Evolutionary conservation across 805 yeast species (phyloP).

Genomic region (Lipomyces starkeyi): DNA sequence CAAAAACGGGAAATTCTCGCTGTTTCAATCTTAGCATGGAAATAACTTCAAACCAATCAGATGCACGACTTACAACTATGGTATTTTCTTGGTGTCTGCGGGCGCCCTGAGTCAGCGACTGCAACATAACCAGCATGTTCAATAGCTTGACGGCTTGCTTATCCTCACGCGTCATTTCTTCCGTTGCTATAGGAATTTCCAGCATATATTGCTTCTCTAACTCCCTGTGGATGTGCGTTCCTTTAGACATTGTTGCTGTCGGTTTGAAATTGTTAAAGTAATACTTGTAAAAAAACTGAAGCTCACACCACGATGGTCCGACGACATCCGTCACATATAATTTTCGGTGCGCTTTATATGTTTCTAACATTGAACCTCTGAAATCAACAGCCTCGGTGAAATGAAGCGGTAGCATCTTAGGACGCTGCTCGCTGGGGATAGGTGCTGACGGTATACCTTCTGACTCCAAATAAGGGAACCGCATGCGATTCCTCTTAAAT

Average conservation of each 20-base stretch:
- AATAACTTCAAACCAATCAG: too few species aligned
- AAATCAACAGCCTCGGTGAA: constrained; percentile 26
- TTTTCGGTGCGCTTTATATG: constrained; percentile 23
- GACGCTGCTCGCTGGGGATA: constrained; percentile 2
- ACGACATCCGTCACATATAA: constrained; percentile 30
- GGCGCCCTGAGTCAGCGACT: constrained; percentile 19
- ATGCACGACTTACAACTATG: constrained; percentile 9
- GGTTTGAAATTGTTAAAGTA: constrained; percentile 18
- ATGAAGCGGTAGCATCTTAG: constrained; percentile 25
- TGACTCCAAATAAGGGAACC: constrained; percentile 7
- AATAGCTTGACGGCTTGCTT: constrained; percentile 22
- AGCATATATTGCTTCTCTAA: constrained; percentile 23
- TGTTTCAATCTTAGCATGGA: constrained; percentile 4
- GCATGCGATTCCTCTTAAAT: not conserved
- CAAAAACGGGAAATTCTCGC: constrained; percentile 36
- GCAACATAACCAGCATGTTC: constrained; percentile 24
- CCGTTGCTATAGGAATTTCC: constrained; percentile 9
- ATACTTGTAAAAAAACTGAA: constrained; percentile 32
- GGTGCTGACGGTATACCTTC: constrained; percentile 17
- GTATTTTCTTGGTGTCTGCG: constrained; percentile 7
- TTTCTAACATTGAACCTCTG: constrained; percentile 20
- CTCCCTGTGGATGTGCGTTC: constrained; percentile 29
- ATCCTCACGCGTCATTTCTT: constrained; percentile 24
- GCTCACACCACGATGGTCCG: constrained; percentile 37
- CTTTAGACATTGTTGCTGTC: constrained; percentile 30